Percentiles rank a stretch among this genome's conserved stretches.
phyloP scores from a whole-genome alignment of 352 stramenopile genomes.

The Phytophthora capsici region DNA sequence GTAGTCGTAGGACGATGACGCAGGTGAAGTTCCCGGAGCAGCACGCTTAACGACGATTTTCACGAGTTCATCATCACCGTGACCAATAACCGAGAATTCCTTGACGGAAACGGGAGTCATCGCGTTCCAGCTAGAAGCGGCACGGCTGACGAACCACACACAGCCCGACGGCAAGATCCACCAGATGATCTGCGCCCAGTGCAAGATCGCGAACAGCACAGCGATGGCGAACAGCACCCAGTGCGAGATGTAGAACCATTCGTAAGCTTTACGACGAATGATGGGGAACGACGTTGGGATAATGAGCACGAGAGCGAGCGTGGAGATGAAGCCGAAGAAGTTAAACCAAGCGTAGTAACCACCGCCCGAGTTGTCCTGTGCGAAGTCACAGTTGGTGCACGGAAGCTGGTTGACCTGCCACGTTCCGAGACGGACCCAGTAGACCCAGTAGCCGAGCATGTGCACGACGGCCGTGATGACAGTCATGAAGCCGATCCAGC shows the following conservation, averaged over 20 bases:
- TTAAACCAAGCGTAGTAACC: constrained; percentile 74
- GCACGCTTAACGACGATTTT: constrained; percentile 55
- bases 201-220: constrained; percentile 62
- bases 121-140: constrained; percentile 51
- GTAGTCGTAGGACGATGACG: constrained; percentile 46
- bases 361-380: constrained; percentile 41
- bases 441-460: constrained; percentile 56
- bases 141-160: constrained; percentile 62
- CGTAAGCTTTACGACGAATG: constrained; percentile 60
- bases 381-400: constrained; percentile 59
- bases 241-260: constrained; percentile 68
- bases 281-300: constrained; percentile 61
- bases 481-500: constrained; percentile 66
- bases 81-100: constrained; percentile 40
- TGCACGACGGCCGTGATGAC: constrained; percentile 59
- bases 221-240: constrained; percentile 61
- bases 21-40: constrained; percentile 38
- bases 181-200: constrained; percentile 67
- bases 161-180: constrained; percentile 60
- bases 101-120: constrained; percentile 48
- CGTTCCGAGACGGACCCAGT: constrained; percentile 49
- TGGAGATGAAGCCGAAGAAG: constrained; percentile 57
- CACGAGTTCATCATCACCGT: constrained; percentile 45
- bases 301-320: constrained; percentile 57
- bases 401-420: constrained; percentile 55